These are phyloP conservation scores for Tetrapisispora iriomotensis DNA, from an alignment of 805 yeast species.

Conservation along the genomic window DNA sequence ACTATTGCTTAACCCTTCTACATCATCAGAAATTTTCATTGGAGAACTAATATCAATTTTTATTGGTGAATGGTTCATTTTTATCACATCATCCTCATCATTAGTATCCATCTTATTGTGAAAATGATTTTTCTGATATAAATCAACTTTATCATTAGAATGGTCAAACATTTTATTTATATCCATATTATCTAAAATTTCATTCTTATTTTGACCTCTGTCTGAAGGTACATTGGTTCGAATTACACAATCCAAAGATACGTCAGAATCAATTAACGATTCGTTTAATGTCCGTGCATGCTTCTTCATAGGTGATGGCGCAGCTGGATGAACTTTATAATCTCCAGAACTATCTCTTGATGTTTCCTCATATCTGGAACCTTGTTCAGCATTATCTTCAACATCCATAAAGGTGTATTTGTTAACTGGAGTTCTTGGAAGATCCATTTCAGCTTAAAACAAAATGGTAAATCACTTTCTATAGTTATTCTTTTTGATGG, in stretches of 20 bases:
- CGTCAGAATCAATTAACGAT: conserved; percentile 2
- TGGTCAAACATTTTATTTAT: conserved; percentile 14
- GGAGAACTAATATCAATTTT: conserved; percentile 18
- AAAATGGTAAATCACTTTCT: no score
- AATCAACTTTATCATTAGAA: neutral
- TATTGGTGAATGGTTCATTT: conserved; percentile 16
- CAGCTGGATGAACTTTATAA: conserved; percentile 13
- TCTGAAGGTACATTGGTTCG: conserved; percentile 3
- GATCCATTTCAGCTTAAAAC: no score
- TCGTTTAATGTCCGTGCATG: neutral
- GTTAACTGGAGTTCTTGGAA: conserved; percentile 8
- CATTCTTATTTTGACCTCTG: neutral
- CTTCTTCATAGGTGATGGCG: conserved; percentile 6
- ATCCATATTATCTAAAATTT: conserved; percentile 15
- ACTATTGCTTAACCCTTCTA: neutral
- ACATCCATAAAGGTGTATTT: neutral
- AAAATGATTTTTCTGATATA: neutral
- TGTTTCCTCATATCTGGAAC: neutral
- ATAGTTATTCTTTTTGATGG: no score
- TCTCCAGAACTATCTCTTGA: conserved; percentile 1
- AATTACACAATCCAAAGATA: conserved; percentile 7
- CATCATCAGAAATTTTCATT: conserved; percentile 2
- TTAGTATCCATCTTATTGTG: neutral
- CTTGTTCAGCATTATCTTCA: neutral
- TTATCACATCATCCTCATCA: conserved; percentile 1